Percentiles rank a stretch among this genome's conserved stretches.
Conservation (phyloP, 73 alveolate genomes). For the Effrenium voratum region DNA sequence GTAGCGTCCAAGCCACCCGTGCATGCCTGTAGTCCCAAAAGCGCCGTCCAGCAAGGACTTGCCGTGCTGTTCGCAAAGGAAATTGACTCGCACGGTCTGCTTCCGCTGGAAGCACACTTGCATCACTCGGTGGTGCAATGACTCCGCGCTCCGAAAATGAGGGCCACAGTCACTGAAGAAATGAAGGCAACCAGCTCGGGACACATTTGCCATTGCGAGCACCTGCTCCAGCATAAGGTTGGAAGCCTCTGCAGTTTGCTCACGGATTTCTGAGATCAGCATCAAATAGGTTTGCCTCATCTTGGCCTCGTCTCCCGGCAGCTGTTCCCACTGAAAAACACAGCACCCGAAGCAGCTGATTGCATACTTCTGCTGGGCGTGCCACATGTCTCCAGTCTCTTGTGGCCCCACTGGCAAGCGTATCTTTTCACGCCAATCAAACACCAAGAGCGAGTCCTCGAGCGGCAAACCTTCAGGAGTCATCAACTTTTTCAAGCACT, state of each 20-base stretch:
- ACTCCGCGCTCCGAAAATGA: no score
- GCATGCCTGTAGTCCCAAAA: no score
- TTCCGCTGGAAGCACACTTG: no score
- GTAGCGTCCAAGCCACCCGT: no score
- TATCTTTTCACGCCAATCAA: background rate
- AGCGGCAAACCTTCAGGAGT: background rate
- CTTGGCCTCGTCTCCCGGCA: background rate
- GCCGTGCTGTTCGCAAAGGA: no score
- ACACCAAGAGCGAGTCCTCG: background rate
- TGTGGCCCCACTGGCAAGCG: background rate
- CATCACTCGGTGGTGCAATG: no score
- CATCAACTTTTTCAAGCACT: background rate
- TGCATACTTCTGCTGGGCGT: background rate
- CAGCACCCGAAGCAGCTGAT: conserved; percentile 1
- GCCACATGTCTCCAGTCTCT: background rate
- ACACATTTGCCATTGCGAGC: background rate
- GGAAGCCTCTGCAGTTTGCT: background rate
- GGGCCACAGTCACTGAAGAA: no score
- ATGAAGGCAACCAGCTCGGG: background rate
- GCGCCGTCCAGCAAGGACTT: no score
- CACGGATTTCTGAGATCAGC: background rate
- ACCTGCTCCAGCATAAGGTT: background rate
- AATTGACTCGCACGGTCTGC: no score
- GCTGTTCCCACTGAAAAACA: background rate
- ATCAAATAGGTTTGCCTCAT: background rate